Base-by-base conservation (phyloP, 2,329 filamentous ascomycete genomes). In the Penicillium sp. region DNA sequence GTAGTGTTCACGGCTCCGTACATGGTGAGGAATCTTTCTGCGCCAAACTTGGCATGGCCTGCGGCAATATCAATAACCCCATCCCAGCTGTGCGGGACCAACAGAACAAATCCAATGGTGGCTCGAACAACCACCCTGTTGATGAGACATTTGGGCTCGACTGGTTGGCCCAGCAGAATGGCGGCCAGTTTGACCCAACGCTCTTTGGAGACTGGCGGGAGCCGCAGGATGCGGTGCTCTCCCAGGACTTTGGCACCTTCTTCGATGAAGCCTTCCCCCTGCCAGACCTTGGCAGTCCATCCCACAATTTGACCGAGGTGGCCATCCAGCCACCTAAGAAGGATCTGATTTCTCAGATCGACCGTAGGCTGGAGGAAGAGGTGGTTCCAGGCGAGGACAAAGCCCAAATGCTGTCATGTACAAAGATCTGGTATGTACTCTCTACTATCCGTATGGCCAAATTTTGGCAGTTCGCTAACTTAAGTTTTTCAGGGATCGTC, bases 121-220 rank as follows among this genome's bases (percentile, higher is more conserved):
- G 62, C 31, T 65, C 72, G n/a, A 70, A 66, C 44, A 67, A 67
- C 21, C 67, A 70, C 27, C 47, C 59, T 6, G 39, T 29, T 1
- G 62, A 67, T 4, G 60, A 61, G 21, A 33, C 63, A 8, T 58
- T 67, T 55, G 76, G 72, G 14, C 66, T 78, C 66, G 88, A 91
- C 71, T 93, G 89, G 85, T 80, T 95, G 50, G 84, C 87, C 39
- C 88, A 89, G 67, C 90, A 96, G 72, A 93, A 92, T 67, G 88
- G 88, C 56, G 91, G 91, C 55, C 87, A 90, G 62, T 97, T 98
- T 68, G 93, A 98, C 61, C 93, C 95, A 0, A 87, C 95, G 54
- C 81, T 98, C 4, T 98, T 97, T 73, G 91, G 90, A 53, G 91
- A 92, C 66, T 98, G 97, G 76, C 88, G 95, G 52, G 95, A 99